Percentiles rank a stretch among this genome's conserved stretches.
phyloP scores from a whole-genome alignment of 768 basidiomycete genomes.

The Tricholoma saponaceum region DNA sequence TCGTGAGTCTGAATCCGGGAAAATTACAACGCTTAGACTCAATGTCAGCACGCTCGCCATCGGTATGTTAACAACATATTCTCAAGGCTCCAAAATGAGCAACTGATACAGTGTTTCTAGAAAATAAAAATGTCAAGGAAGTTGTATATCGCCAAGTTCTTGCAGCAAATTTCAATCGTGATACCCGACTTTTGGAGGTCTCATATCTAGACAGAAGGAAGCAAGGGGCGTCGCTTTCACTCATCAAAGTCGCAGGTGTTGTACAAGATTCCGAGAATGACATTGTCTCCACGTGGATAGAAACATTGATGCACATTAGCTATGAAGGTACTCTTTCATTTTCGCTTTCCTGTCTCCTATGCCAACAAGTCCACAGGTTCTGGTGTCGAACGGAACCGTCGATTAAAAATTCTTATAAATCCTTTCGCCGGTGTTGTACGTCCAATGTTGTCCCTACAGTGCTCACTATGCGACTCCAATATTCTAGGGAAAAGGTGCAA shows the following conservation, averaged over 20 bases:
- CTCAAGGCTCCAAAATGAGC: background rate
- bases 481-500: conserved; percentile 55
- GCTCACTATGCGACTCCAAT: conserved; percentile 3
- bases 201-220: conserved; percentile 47
- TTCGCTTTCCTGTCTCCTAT: background rate
- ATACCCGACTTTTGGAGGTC: conserved; percentile 36
- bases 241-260: conserved; percentile 42
- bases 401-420: conserved; percentile 71
- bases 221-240: conserved; percentile 31
- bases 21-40: conserved; percentile 10
- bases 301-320: conserved; percentile 47
- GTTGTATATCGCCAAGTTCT: conserved; percentile 46
- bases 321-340: conserved; percentile 51
- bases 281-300: conserved; percentile 47
- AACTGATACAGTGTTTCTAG: background rate
- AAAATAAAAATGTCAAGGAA: background rate
- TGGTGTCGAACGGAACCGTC: conserved; percentile 53
- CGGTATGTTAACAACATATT: conserved; percentile 6
- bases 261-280: conserved; percentile 30
- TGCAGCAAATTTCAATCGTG: conserved; percentile 37
- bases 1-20: conserved; percentile 4
- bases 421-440: conserved; percentile 75
- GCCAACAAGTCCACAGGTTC: conserved; percentile 8
- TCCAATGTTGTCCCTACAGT: conserved; percentile 5
- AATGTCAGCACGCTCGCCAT: conserved; percentile 10